Evolutionary conservation across 2,329 filamentous ascomycete species (phyloP), one percentile per base, ranked within the genome.

Genomic region (Alternaria postmessia): DNA sequence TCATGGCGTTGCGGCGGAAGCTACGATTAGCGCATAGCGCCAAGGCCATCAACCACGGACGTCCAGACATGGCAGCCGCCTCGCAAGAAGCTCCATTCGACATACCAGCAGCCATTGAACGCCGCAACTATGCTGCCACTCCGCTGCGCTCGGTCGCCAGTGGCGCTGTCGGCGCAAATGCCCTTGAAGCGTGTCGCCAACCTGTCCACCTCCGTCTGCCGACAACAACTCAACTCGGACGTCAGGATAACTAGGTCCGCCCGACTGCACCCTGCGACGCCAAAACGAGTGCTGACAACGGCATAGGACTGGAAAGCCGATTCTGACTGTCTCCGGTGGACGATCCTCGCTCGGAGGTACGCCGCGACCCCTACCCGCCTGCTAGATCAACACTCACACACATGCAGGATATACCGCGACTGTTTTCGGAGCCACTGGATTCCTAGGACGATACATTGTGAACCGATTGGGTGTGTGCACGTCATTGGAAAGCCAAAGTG

Each of bases 381-480:
- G 52, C 52, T 53, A 58, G 55, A 55, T 9, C 61, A 38, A 56
- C 51, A 59, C 69, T 70, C 75, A 75, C 75, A 81, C 74, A 64
- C 18, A 58, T 48, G 75, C 75, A 93, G 94, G 94, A 69, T 93
- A 98, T 82, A 97, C 94, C 65, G 94, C 92, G 63, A 99, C 95
- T 60, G 94, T 99, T 74, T 99, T 99, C 82, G 95, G 95, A 81
- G 95, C 95, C 75, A 97, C 94, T 63, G 95, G 95, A 67, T 94
- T 96, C 80, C 84, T 99, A 57, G 95, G 95, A 77, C 89, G 95
- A 78, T 99, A 99, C 81, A 96, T 99, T 77, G 95, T 99, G 77
- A 97, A 97, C 83, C 88, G 93, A 79, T 86, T 99, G 77, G 93
- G 93, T 89, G 84, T 64, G 82, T 70, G 8, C 30, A 51, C 12